Percentiles rank a stretch among this genome's conserved stretches.
Conservation (phyloP, 2,329 filamentous ascomycete genomes). For the Setomelanomma holmii region DNA sequence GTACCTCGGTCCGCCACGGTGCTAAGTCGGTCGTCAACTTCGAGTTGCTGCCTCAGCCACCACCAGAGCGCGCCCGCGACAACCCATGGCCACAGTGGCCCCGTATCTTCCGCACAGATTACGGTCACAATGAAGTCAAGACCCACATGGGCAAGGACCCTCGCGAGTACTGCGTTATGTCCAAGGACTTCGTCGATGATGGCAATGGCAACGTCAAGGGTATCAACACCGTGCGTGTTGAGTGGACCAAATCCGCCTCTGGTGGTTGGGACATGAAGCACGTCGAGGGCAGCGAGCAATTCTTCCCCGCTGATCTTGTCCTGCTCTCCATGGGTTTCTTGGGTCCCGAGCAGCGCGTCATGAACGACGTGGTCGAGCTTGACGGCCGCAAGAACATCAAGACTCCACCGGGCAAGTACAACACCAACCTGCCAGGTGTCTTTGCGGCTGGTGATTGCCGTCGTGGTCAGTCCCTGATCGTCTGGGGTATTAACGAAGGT, state of each 20-base stretch:
- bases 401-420: slow-evolving; percentile 85
- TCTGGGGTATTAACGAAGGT: slow-evolving; percentile 98
- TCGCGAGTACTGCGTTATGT: slow-evolving; percentile 98
- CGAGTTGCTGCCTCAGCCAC: slow-evolving; percentile 91
- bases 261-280: slow-evolving; percentile 99
- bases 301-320: slow-evolving; percentile 95
- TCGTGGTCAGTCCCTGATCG: slow-evolving; percentile 92
- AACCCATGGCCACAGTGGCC: slow-evolving; percentile 99
- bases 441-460: slow-evolving; percentile 96
- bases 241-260: slow-evolving; percentile 89
- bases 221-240: slow-evolving; percentile 93
- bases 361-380: slow-evolving; percentile 88
- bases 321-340: slow-evolving; percentile 97
- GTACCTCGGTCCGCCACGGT: slow-evolving; percentile 92
- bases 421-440: slow-evolving; percentile 84
- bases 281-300: slow-evolving; percentile 88
- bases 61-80: slow-evolving; percentile 85
- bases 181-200: slow-evolving; percentile 92
- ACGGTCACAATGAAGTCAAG: slow-evolving; percentile 94
- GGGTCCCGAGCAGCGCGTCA: slow-evolving; percentile 85
- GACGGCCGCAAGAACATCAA: slow-evolving; percentile 96
- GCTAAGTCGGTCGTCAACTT: slow-evolving; percentile 98
- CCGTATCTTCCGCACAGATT: slow-evolving; percentile 97
- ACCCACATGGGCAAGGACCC: slow-evolving; percentile 96
- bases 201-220: slow-evolving; percentile 88